Conservation (phyloP, 73 alveolate species). For the Tetrahymena malaccensis region DNA sequence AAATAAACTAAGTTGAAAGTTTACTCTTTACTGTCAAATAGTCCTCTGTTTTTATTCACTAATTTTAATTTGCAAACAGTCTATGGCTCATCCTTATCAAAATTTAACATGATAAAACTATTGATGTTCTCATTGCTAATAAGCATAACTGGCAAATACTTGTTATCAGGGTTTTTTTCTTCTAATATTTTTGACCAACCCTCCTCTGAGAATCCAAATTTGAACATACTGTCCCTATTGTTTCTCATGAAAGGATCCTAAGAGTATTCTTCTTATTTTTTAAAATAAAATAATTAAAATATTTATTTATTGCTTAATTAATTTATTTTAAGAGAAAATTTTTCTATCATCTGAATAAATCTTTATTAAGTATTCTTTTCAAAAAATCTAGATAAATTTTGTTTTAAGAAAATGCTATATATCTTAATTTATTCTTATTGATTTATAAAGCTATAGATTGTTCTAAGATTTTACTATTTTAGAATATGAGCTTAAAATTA, state of each 20-base stretch:
- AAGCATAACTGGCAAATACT: not conserved
- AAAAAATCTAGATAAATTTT: too few species aligned
- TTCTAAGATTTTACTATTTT: too few species aligned
- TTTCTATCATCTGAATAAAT: too few species aligned
- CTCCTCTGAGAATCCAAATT: not conserved
- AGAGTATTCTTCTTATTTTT: not conserved
- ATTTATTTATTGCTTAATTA: not conserved
- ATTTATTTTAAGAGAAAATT: too few species aligned
- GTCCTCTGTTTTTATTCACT: not conserved
- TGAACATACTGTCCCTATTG: not conserved
- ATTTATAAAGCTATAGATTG: too few species aligned
- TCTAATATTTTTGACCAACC: not conserved
- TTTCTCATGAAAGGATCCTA: not conserved
- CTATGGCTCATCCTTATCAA: not conserved
- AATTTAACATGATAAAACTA: not conserved
- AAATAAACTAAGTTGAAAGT: not conserved
- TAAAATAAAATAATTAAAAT: not conserved
- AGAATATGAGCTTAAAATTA: too few species aligned
- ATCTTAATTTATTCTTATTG: too few species aligned
- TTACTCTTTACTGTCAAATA: not conserved
- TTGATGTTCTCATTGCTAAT: not conserved
- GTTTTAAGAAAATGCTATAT: too few species aligned
- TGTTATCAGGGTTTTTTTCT: not conserved
- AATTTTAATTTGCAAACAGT: not conserved
- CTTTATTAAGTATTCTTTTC: too few species aligned